Evolutionary conservation across 2,329 filamentous ascomycete species (phyloP).

Genomic region (Tolypocladium tundrense): DNA sequence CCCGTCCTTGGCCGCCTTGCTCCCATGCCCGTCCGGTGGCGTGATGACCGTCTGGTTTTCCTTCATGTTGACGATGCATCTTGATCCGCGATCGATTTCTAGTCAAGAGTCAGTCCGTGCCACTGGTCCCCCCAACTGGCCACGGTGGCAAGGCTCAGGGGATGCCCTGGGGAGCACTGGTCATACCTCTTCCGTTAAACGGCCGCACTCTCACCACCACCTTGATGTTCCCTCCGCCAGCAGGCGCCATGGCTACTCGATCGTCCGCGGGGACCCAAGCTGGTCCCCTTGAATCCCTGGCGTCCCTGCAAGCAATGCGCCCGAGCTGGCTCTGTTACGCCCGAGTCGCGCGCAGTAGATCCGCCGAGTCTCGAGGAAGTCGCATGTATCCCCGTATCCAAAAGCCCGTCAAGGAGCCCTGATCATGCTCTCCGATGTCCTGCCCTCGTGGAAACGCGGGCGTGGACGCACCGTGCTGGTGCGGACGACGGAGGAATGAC

Average conservation of each 20-base stretch:
- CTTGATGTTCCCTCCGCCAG: conserved; percentile 94
- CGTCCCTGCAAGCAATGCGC: conserved; percentile 16
- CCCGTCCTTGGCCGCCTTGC: conserved; percentile 59
- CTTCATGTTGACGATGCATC: conserved; percentile 98
- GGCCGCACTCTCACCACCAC: conserved; percentile 95
- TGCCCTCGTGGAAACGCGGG: background rate
- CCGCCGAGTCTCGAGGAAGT: background rate
- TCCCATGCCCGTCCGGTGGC: conserved; percentile 53
- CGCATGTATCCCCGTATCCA: conserved; percentile 1
- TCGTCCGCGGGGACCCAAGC: conserved; percentile 22
- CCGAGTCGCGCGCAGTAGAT: background rate
- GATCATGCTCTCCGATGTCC: conserved; percentile 6
- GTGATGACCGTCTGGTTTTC: conserved; percentile 79
- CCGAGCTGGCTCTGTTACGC: conserved; percentile 3
- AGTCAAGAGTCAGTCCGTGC: conserved; percentile 9
- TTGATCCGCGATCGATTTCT: conserved; percentile 86
- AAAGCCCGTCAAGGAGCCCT: conserved; percentile 5
- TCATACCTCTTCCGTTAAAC: conserved; percentile 83
- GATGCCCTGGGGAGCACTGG: background rate
- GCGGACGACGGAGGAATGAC: background rate
- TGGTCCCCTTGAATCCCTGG: conserved; percentile 20
- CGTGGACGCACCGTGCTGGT: background rate
- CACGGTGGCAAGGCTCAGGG: background rate
- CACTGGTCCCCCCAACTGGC: background rate
- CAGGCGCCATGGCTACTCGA: conserved; percentile 28